phyloP scores from a whole-genome alignment of 169 alveolate species.

The Theileria sp. region DNA sequence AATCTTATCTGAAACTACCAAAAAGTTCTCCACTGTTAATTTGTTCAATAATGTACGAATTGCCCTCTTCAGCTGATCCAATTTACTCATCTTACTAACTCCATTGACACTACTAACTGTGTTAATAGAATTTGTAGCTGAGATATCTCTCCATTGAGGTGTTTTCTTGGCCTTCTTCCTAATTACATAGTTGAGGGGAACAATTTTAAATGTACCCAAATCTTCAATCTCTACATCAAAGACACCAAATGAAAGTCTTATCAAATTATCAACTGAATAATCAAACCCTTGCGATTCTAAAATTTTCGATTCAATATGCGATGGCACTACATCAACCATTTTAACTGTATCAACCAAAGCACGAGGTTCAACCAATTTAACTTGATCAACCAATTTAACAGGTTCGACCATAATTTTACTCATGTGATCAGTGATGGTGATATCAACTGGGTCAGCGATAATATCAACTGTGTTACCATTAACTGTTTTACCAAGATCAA shows the following conservation, averaged over 20 bases:
- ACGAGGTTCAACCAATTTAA: too few species aligned
- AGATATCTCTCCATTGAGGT: not conserved
- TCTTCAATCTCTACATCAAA: not conserved
- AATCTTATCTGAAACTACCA: slow-evolving; percentile 81
- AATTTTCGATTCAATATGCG: not conserved
- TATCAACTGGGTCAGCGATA: too few species aligned
- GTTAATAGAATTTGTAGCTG: not conserved
- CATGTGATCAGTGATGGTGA: not conserved
- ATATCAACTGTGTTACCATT: too few species aligned
- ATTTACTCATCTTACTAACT: slow-evolving; percentile 27
- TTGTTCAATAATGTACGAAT: slow-evolving; percentile 82
- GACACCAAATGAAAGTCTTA: not conserved
- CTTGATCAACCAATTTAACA: not conserved
- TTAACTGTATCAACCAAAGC: too few species aligned
- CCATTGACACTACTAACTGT: not conserved
- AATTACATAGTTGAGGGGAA: slow-evolving; percentile 19
- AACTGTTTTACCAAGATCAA: too few species aligned
- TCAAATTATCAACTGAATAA: not conserved
- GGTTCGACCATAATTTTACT: not conserved
- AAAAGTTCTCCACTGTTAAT: slow-evolving; percentile 86
- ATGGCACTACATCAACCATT: not conserved
- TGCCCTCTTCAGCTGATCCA: slow-evolving; percentile 77
- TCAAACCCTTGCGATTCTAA: not conserved
- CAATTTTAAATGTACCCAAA: slow-evolving; percentile 27
- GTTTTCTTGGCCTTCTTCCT: not conserved